These are phyloP conservation scores for Boletus huronensis DNA, from an alignment of 768 basidiomycete species.

Conservation along the genomic window DNA sequence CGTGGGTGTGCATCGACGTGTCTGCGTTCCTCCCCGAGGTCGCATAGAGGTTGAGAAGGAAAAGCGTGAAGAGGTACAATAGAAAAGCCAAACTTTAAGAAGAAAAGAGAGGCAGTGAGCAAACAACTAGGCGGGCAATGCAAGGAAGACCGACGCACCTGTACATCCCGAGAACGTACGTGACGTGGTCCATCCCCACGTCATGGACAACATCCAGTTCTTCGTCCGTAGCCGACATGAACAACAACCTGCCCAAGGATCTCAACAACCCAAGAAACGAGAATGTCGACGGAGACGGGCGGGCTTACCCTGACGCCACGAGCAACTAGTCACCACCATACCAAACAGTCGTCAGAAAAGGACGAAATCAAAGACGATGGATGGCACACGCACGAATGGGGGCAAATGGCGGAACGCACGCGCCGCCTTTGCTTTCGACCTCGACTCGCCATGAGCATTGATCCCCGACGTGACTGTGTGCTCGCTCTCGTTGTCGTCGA, in stretches of 20 bases:
- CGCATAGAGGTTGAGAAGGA: conserved; percentile 66
- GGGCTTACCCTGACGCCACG: conserved; percentile 62
- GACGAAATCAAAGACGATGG: neutral
- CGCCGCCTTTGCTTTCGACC: conserved; percentile 36
- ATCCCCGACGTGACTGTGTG: conserved; percentile 54
- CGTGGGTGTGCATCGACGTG: neutral
- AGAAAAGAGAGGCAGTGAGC: neutral
- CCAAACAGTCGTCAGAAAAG: neutral
- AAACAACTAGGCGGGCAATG: neutral
- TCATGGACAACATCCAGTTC: conserved; percentile 70
- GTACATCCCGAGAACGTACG: conserved; percentile 82
- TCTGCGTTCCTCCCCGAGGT: conserved; percentile 58
- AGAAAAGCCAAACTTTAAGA: conserved; percentile 55
- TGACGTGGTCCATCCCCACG: conserved; percentile 85
- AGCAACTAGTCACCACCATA: conserved; percentile 47
- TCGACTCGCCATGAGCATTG: conserved; percentile 13
- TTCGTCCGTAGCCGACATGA: conserved; percentile 95
- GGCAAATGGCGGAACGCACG: conserved; percentile 82
- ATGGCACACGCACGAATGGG: conserved; percentile 65
- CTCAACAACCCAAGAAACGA: neutral
- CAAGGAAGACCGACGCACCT: conserved; percentile 42
- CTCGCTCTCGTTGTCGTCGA: conserved; percentile 59
- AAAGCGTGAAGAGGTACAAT: conserved; percentile 68
- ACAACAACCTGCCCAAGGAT: conserved; percentile 54
- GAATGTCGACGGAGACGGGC: neutral